phyloP scores from a whole-genome alignment of 2,329 filamentous ascomycete species.

The Talaromyces sp. region DNA sequence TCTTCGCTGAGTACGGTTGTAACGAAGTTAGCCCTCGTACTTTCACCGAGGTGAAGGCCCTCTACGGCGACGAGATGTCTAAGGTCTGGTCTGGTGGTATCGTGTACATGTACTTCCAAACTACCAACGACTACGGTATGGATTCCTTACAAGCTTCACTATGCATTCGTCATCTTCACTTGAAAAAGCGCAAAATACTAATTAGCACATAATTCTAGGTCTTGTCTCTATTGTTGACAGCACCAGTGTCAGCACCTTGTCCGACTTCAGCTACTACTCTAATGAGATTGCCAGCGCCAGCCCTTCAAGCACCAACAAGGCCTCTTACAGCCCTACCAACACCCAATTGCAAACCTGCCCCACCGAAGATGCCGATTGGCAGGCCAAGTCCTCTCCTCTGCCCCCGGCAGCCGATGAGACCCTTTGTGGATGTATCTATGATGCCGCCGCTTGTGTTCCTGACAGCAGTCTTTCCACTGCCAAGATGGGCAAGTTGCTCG shows the following conservation, averaged over 20 bases:
- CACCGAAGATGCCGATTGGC: slow-evolving; percentile 64
- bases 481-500: slow-evolving; percentile 62
- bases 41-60: slow-evolving; percentile 79
- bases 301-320: slow-evolving; percentile 67
- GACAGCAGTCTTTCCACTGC: slow-evolving; percentile 38
- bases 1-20: slow-evolving; percentile 98
- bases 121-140: slow-evolving; percentile 66
- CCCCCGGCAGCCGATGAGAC: slow-evolving; percentile 77
- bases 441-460: slow-evolving; percentile 70
- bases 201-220: slow-evolving; percentile 55
- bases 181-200: background rate
- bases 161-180: background rate
- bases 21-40: slow-evolving; percentile 70
- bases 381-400: slow-evolving; percentile 63
- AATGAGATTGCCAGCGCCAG: slow-evolving; percentile 67
- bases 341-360: slow-evolving; percentile 70
- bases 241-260: slow-evolving; percentile 64
- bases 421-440: slow-evolving; percentile 83
- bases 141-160: background rate
- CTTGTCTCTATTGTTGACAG: slow-evolving; percentile 57
- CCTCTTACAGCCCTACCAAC: slow-evolving; percentile 72
- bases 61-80: slow-evolving; percentile 80
- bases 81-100: slow-evolving; percentile 89
- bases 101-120: slow-evolving; percentile 96
- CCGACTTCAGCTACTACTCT: slow-evolving; percentile 73